phyloP scores from a whole-genome alignment of 306 rosid species.

The Sophora flavescens region DNA sequence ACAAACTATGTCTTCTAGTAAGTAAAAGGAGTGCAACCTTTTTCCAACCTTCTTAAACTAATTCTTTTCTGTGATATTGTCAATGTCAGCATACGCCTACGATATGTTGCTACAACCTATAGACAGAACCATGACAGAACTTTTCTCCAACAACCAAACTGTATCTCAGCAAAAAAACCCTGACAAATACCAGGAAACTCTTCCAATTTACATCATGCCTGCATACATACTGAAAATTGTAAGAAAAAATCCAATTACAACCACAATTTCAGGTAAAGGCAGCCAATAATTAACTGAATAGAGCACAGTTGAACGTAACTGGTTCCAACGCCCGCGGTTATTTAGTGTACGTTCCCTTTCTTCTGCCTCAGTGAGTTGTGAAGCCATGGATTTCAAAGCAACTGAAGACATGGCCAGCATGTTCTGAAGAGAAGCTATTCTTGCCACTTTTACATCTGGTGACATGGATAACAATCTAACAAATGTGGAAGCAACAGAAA shows the following conservation, averaged over 20 bases:
- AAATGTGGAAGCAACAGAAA: slow-evolving; percentile 32
- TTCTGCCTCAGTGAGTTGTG: slow-evolving; percentile 80
- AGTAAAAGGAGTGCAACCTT: slow-evolving; percentile 44
- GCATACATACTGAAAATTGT: slow-evolving; percentile 37
- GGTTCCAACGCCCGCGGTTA: slow-evolving; percentile 82
- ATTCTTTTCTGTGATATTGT: slow-evolving; percentile 29
- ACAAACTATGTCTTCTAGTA: slow-evolving; percentile 41
- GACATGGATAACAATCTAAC: slow-evolving; percentile 76
- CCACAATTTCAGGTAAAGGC: slow-evolving; percentile 34
- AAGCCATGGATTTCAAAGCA: slow-evolving; percentile 72
- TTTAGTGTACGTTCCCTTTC: slow-evolving; percentile 67
- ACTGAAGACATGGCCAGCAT: slow-evolving; percentile 76
- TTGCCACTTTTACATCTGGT: slow-evolving; percentile 64
- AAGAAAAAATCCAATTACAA: slow-evolving; percentile 37
- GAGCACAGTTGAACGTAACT: slow-evolving; percentile 47
- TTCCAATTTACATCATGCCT: slow-evolving; percentile 56
- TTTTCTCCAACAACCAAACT: slow-evolving; percentile 42
- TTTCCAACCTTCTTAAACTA: slow-evolving; percentile 43
- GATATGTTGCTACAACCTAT: slow-evolving; percentile 40
- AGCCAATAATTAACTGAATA: slow-evolving; percentile 17
- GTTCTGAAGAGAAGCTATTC: slow-evolving; percentile 80
- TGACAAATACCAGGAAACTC: slow-evolving; percentile 44
- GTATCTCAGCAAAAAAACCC: slow-evolving; percentile 37
- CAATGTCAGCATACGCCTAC: slow-evolving; percentile 44
- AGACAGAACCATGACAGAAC: slow-evolving; percentile 32